Evolutionary conservation across 176 grass and related monocot genomes (phyloP), one percentile per base, ranked within the genome.

Genomic region (Thalia dealbata): DNA sequence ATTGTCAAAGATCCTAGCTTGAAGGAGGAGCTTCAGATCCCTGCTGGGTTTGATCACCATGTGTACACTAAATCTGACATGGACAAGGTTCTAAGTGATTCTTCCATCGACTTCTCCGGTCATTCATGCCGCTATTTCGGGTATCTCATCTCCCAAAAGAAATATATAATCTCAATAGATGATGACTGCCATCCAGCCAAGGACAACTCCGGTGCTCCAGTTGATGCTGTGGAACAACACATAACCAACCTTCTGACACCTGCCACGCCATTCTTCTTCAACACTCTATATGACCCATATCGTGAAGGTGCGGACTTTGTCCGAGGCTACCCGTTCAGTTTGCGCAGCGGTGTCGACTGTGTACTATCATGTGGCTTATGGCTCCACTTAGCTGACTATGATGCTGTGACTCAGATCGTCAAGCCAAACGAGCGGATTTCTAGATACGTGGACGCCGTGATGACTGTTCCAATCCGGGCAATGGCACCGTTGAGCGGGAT

Each of bases 241-340:
- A 85, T 93, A 78, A 58, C 52, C 59, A 99, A 99, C 78, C 61
- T 99, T 18, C 78, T 83, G 69, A 88, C 85, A 26, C 95, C 95
- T 3, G 54, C 55, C 55, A 75, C 73, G 7, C 73, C 73, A 46
- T 75, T 75, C 73, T 75, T 75, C 73, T 75, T 75, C 52, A 75
- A 75, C n/a, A 75, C 73, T 14, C 73, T 75, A 19, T 75, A 75
- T 75, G 73, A 99, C 59, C 95, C 90, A 48, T 99, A 73, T 82
- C 71, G 85, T 7, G 68, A 89, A 60, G 95, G 90, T 64, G 79
- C 90, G 54, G 95, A 99, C 69, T 99, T 99, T 69, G 95, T 99
- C 70, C 95, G 95, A 62, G 95, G 95, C 23, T 99, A 93, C 79
- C 95, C 69, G 54, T 99, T 99, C 65, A 99, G 95, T 75, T 67